These are phyloP conservation scores for Yarrowia osloensis DNA, from an alignment of 805 yeast species.

Conservation along the genomic window DNA sequence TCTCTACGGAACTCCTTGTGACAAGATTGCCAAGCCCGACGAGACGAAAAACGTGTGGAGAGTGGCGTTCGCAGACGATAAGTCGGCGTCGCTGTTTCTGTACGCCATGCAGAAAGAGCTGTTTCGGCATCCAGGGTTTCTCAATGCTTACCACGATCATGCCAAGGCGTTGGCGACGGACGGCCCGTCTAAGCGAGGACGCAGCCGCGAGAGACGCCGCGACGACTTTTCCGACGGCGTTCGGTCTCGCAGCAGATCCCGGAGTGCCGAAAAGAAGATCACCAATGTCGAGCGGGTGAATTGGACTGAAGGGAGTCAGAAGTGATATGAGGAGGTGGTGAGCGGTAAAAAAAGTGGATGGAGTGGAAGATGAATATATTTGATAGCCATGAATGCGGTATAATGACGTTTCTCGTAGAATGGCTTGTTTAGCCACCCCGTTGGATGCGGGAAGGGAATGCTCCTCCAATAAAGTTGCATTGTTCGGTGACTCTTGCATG, in stretches of 20 bases:
- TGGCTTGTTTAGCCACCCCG: too few relatives aligned
- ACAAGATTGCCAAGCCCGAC: not conserved
- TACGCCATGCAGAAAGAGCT: constrained; percentile 2
- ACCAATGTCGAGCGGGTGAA: not conserved
- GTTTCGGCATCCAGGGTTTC: not conserved
- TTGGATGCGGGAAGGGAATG: too few relatives aligned
- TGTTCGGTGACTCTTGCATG: too few relatives aligned
- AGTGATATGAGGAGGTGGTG: too few relatives aligned
- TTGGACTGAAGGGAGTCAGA: not conserved
- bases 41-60: not conserved
- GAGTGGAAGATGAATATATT: too few relatives aligned
- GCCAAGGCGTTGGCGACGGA: not conserved
- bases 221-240: not conserved
- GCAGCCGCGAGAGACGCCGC: not conserved
- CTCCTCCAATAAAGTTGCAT: too few relatives aligned
- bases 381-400: too few relatives aligned
- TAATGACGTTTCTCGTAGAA: too few relatives aligned
- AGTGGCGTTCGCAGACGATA: not conserved
- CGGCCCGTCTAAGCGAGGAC: not conserved
- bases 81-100: not conserved
- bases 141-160: not conserved
- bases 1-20: not conserved
- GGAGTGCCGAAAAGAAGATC: not conserved
- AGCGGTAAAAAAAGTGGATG: too few relatives aligned
- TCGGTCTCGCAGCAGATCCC: not conserved